A percentile compares a stretch with the other conserved stretches of the same genome.
Conservation (phyloP, 2,329 filamentous ascomycete genomes). For the Ophiobolus disseminans region DNA sequence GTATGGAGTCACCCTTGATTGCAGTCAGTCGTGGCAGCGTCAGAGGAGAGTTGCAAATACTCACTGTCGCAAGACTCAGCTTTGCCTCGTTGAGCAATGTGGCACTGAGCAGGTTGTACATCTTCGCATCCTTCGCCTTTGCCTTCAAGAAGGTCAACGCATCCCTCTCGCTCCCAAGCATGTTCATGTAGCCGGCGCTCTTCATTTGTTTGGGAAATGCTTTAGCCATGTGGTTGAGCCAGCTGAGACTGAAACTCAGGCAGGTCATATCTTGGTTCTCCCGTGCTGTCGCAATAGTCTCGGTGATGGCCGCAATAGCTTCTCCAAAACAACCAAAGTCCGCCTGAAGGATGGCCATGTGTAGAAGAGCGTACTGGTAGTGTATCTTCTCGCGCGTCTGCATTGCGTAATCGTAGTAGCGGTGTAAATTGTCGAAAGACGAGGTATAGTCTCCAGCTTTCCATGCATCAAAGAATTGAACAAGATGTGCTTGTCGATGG, state of each 20-base stretch:
- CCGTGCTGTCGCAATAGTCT: constrained; percentile 91
- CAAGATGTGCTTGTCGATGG: constrained; percentile 77
- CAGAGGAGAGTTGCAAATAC: constrained; percentile 32
- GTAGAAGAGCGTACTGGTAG: constrained; percentile 94
- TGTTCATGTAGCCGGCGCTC: constrained; percentile 72
- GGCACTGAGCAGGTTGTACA: constrained; percentile 84
- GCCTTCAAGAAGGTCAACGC: constrained; percentile 82
- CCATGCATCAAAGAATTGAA: constrained; percentile 92
- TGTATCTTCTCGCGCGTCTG: constrained; percentile 81
- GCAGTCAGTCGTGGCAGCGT: constrained; percentile 4
- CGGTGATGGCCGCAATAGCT: constrained; percentile 91
- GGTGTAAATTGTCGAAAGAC: constrained; percentile 88
- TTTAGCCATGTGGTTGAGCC: constrained; percentile 94
- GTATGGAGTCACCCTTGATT: constrained; percentile 62
- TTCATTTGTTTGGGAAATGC: constrained; percentile 78
- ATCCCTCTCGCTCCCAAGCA: constrained; percentile 80
- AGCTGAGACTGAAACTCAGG: constrained; percentile 93
- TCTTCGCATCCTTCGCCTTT: constrained; percentile 84
- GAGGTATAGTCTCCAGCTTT: constrained; percentile 87
- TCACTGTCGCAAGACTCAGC: constrained; percentile 74
- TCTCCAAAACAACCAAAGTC: constrained; percentile 93
- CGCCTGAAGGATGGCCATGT: constrained; percentile 89
- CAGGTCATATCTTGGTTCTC: constrained; percentile 93
- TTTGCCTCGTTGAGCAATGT: constrained; percentile 87
- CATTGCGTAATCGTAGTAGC: constrained; percentile 97